These are phyloP conservation scores for Bauhinia variegata DNA, from an alignment of 306 rosid genomes.

Conservation along the genomic window DNA sequence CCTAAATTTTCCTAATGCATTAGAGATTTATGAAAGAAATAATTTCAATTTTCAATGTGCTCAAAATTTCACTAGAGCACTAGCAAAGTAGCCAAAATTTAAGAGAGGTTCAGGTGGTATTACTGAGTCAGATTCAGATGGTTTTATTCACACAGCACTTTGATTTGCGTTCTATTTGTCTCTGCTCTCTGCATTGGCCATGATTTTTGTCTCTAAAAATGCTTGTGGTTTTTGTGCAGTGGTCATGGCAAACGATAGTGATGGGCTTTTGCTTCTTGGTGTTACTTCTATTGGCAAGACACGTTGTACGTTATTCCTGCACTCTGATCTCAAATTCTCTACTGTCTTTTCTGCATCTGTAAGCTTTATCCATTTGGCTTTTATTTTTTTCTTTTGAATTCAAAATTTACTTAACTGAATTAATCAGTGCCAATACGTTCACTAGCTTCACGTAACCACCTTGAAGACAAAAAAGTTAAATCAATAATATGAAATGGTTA, in stretches of 20 bases:
- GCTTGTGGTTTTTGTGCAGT: constrained; percentile 58
- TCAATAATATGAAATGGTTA: neutral
- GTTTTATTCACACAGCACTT: too few relatives aligned
- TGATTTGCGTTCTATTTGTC: too few relatives aligned
- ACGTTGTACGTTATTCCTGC: constrained; percentile 59
- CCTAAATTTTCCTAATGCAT: too few relatives aligned
- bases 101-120: too few relatives aligned
- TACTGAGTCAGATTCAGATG: too few relatives aligned
- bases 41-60: too few relatives aligned
- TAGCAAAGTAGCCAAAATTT: too few relatives aligned
- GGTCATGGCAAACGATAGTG: constrained; percentile 96
- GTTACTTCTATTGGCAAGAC: constrained; percentile 73
- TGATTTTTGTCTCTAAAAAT: too few relatives aligned
- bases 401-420: neutral
- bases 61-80: neutral
- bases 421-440: too few relatives aligned
- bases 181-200: too few relatives aligned
- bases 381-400: neutral
- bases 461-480: too few relatives aligned
- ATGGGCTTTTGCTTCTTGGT: constrained; percentile 89
- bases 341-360: neutral
- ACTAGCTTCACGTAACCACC: too few relatives aligned
- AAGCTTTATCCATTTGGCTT: neutral
- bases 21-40: neutral
- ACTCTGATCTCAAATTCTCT: neutral